Evolutionary conservation across 768 basidiomycete genomes (phyloP).

Genomic region (Rhodotorula kratochvilovae): DNA sequence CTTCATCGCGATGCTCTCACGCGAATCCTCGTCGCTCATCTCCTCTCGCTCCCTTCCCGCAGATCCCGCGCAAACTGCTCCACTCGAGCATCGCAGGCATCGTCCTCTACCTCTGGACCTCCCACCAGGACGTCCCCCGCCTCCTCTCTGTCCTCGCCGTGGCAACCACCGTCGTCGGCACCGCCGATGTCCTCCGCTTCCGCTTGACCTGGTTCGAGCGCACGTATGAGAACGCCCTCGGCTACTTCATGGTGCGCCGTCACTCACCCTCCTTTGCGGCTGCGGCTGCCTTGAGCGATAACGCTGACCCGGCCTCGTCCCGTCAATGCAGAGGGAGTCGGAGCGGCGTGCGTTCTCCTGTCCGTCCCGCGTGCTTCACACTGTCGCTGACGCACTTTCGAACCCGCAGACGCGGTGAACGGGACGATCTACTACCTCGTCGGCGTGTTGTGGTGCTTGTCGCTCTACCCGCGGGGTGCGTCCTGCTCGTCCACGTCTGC

Average conservation of each 20-base stretch:
- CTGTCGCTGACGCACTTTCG: background rate
- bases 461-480: conserved; percentile 41
- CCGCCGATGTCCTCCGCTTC: conserved; percentile 40
- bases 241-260: conserved; percentile 27
- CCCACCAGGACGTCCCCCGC: conserved; percentile 27
- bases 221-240: conserved; percentile 32
- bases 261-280: background rate
- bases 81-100: conserved; percentile 37
- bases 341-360: conserved; percentile 8
- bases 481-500: background rate
- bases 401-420: conserved; percentile 16
- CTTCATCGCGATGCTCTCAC: background rate
- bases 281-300: background rate
- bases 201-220: conserved; percentile 26
- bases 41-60: background rate
- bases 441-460: conserved; percentile 40
- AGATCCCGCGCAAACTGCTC: conserved; percentile 42
- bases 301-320: background rate
- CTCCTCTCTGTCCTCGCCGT: conserved; percentile 20
- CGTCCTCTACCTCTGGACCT: conserved; percentile 35
- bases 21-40: background rate
- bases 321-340: conserved; percentile 26
- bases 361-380: background rate
- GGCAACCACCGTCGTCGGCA: conserved; percentile 29
- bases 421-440: conserved; percentile 42